A percentile compares a stretch with the other conserved stretches of the same genome.
Conservation (phyloP, 805 yeast genomes). For the Sugiyamaella valdiviana region DNA sequence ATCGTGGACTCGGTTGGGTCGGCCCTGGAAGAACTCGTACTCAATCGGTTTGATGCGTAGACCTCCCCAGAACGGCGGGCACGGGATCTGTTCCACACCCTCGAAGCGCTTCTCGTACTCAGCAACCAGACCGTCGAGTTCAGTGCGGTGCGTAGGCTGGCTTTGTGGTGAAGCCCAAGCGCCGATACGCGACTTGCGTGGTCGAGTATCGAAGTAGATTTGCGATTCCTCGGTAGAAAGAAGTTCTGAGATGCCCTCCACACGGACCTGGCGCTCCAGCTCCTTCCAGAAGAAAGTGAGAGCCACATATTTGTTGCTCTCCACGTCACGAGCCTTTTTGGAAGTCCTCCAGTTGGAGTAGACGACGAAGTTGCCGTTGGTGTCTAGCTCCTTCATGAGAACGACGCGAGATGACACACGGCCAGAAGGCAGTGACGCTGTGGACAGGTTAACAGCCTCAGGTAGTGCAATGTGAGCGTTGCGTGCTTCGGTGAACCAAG, state of each 20-base stretch:
- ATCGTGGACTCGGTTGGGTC: conserved; percentile 84
- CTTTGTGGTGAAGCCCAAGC: conserved; percentile 97
- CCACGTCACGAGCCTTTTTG: conserved; percentile 68
- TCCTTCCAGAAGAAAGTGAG: conserved; percentile 89
- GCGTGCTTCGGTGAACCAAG: conserved; percentile 79
- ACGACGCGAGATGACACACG: conserved; percentile 80
- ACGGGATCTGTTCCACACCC: conserved; percentile 61
- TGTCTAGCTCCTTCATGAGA: conserved; percentile 82
- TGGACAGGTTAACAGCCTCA: conserved; percentile 80
- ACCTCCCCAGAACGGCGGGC: conserved; percentile 97
- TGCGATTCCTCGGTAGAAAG: conserved; percentile 68
- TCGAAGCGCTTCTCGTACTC: conserved; percentile 52
- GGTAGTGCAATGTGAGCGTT: conserved; percentile 56
- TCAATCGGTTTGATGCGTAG: conserved; percentile 79
- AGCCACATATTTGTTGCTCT: conserved; percentile 71
- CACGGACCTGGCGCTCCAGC: conserved; percentile 84
- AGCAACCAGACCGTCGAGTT: conserved; percentile 49
- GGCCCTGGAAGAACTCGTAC: conserved; percentile 97
- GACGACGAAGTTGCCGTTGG: conserved; percentile 65
- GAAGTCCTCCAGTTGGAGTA: conserved; percentile 90
- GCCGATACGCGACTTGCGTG: conserved; percentile 88
- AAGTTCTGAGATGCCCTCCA: conserved; percentile 77
- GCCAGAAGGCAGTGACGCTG: conserved; percentile 87
- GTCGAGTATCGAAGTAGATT: conserved; percentile 78
- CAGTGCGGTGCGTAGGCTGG: conserved; percentile 53